These are phyloP conservation scores for Hydnomerulius pinastri DNA, from an alignment of 768 basidiomycete species.

Conservation along the genomic window DNA sequence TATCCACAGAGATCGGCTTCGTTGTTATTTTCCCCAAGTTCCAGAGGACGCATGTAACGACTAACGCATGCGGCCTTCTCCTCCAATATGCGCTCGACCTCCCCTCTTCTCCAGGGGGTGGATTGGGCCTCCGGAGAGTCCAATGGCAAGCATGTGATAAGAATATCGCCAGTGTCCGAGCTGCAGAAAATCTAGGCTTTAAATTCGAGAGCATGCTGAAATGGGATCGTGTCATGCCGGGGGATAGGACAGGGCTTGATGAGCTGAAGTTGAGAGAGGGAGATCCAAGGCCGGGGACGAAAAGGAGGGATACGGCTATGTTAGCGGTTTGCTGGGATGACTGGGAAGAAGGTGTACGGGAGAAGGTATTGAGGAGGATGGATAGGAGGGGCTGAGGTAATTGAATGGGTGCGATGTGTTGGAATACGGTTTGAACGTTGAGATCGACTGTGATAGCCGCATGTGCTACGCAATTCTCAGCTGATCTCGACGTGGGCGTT, in stretches of 20 bases:
- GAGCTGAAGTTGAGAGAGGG: slow-evolving; percentile 20
- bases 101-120: slow-evolving; percentile 34
- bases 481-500: no score
- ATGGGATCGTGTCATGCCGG: slow-evolving; percentile 35
- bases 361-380: background rate
- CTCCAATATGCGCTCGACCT: slow-evolving; percentile 47
- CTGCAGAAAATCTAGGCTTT: slow-evolving; percentile 47
- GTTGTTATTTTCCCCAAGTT: slow-evolving; percentile 55
- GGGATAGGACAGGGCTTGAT: slow-evolving; percentile 26
- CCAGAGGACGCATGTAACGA: slow-evolving; percentile 62
- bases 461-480: no score
- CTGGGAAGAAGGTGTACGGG: slow-evolving; percentile 35
- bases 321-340: slow-evolving; percentile 39
- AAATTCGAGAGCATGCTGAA: slow-evolving; percentile 37
- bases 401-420: no score
- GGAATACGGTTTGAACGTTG: no score
- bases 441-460: no score
- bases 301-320: slow-evolving; percentile 32
- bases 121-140: slow-evolving; percentile 44
- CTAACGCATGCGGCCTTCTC: slow-evolving; percentile 50
- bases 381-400: background rate
- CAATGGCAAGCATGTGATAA: slow-evolving; percentile 36
- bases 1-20: slow-evolving; percentile 55
- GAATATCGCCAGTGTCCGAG: slow-evolving; percentile 35
- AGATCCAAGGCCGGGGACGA: slow-evolving; percentile 8